Conservation (phyloP, 768 basidiomycete genomes). For the Megacollybia marginata region DNA sequence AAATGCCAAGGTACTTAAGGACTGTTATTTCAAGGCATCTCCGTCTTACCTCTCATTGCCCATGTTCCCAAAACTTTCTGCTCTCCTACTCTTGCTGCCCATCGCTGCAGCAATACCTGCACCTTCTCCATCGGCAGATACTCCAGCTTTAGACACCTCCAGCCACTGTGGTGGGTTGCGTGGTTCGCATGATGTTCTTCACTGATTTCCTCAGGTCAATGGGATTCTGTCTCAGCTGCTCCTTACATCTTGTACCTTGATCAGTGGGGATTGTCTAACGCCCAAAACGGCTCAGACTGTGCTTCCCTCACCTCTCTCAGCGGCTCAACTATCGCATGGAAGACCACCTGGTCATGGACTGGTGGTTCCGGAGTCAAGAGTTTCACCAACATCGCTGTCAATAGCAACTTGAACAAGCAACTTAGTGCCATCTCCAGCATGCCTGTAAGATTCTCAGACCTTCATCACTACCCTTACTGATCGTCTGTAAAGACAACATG, state of each 20-base stretch:
- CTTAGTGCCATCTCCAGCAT: conserved; percentile 48
- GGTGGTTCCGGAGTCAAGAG: conserved; percentile 52
- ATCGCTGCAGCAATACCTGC: conserved; percentile 9
- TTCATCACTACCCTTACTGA: neutral
- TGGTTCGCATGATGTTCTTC: neutral
- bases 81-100: conserved; percentile 11
- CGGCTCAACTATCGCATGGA: conserved; percentile 28
- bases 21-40: no score
- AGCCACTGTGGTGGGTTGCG: conserved; percentile 26
- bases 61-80: conserved; percentile 16
- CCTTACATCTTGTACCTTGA: conserved; percentile 44
- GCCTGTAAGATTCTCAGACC: conserved; percentile 30
- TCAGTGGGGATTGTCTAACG: conserved; percentile 34
- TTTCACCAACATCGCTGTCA: conserved; percentile 50
- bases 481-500: conserved; percentile 37
- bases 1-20: no score
- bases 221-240: conserved; percentile 37
- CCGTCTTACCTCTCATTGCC: conserved; percentile 2
- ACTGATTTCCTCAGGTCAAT: conserved; percentile 32
- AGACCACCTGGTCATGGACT: conserved; percentile 32
- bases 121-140: neutral
- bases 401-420: conserved; percentile 42
- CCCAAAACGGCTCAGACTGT: conserved; percentile 33
- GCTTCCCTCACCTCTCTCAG: conserved; percentile 24
- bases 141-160: conserved; percentile 25